Evolutionary conservation across 2,329 filamentous ascomycete genomes (phyloP), one percentile per base, ranked within the genome.

Genomic region (Penicillium sp.): DNA sequence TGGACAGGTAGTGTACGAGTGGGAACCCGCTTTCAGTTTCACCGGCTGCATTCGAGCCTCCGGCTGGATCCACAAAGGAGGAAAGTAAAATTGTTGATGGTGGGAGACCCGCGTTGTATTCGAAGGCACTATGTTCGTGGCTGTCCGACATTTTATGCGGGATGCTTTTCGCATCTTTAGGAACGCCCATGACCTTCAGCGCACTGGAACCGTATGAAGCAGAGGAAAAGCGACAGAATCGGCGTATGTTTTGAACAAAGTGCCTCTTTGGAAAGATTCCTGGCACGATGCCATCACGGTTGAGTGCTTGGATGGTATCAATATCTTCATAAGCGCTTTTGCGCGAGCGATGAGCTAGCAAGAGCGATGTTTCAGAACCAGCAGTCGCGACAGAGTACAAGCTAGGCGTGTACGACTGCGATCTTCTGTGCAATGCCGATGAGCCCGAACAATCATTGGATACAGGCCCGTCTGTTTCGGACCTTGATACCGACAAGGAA

Each of bases 1-100:
- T 75, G 1, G 86, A 86, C 35, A 91, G 84, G 63, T 90, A 91
- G 70, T 91, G 88, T 2, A 90, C 87, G 19, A 91, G 78, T 1
- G 88, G 88, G 55, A 90, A 82, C 0, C 87, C 87, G 0, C 84
- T 86, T 35, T 84, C 84, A 1, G 84, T 88, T 22, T 85, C 81
- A 1, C 88, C 87, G 3, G 82, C 82, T 0, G 84, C 80, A 64
- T 89, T 87, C 2, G 86, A 83, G 3, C 87, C 87, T 29, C 88
- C 88, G 53, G 87, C 82, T 2, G 85, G 81, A 65, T 91, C 88
- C 41, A 89, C 84, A 66, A 89, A 90, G 0, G 88, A 90, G 0
- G 88, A 87, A 3, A 91, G 74, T 1, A 91, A 68, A 66, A 84
- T 75, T 22, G 78, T 78, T 10, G 77, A 77, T 19, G 76, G 66